phyloP scores from a whole-genome alignment of 2,329 filamentous ascomycete genomes.

The Xylariaceae sp. region DNA sequence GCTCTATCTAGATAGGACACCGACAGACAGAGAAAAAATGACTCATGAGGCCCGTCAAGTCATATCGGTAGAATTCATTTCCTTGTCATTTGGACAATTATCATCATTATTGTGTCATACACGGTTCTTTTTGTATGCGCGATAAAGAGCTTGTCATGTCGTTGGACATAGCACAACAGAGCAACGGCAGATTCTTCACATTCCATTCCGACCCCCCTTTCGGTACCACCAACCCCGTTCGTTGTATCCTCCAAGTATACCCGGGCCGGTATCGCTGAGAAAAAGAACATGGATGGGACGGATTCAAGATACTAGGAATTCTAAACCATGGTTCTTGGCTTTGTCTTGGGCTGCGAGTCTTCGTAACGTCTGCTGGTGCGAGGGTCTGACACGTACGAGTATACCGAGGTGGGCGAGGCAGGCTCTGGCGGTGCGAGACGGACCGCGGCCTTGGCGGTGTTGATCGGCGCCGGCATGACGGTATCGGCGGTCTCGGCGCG shows the following conservation, averaged over 20 bases:
- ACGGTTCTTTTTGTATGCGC: neutral
- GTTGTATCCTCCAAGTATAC: neutral
- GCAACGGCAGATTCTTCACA: neutral
- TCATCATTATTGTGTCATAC: no score
- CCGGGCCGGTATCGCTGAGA: neutral
- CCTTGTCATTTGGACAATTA: no score
- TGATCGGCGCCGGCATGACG: constrained; percentile 20
- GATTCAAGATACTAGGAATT: neutral
- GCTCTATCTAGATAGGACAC: no score
- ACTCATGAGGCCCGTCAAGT: neutral
- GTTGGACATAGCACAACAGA: neutral
- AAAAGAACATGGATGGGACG: neutral
- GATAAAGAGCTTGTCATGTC: neutral
- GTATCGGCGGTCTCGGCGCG: constrained; percentile 26
- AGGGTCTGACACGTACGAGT: constrained; percentile 33
- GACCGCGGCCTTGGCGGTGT: constrained; percentile 1
- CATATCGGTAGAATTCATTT: constrained; percentile 4
- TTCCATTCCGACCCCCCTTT: neutral
- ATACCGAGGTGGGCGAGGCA: constrained; percentile 19
- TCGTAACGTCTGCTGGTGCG: constrained; percentile 52
- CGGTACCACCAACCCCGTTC: neutral
- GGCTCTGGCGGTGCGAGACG: constrained; percentile 2
- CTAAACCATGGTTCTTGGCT: constrained; percentile 38
- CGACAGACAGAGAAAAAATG: no score
- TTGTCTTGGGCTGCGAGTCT: constrained; percentile 49